Evolutionary conservation across 768 basidiomycete genomes (phyloP).

Genomic region (Podaxis sp.): DNA sequence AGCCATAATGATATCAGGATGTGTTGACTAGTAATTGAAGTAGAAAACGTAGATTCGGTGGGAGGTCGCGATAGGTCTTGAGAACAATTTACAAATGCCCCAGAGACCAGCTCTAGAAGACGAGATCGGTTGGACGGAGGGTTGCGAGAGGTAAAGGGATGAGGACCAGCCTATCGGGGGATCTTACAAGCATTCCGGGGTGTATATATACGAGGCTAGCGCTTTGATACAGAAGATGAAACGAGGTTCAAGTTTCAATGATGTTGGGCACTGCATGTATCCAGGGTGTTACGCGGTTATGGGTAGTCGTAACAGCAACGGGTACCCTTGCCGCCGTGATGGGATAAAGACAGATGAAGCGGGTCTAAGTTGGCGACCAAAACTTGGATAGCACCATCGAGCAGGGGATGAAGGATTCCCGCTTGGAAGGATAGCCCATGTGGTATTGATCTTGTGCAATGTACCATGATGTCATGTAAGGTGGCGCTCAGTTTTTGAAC

Average conservation of each 20-base stretch:
- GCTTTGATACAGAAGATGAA: neutral
- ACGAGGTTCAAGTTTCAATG: neutral
- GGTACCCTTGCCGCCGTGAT: neutral
- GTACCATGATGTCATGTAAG: neutral
- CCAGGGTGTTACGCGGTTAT: neutral
- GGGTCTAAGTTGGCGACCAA: neutral
- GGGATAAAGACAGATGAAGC: neutral
- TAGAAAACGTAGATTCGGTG: neutral
- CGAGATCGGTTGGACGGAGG: conserved; percentile 5
- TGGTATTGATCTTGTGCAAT: neutral
- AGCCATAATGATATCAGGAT: conserved; percentile 6
- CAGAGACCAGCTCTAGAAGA: conserved; percentile 27
- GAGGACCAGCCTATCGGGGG: conserved; percentile 44
- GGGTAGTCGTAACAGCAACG: neutral
- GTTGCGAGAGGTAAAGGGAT: conserved; percentile 22
- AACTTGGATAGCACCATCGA: neutral
- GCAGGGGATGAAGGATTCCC: too few relatives aligned
- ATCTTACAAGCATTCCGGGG: conserved; percentile 13
- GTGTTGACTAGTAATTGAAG: neutral
- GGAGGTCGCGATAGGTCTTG: conserved; percentile 15
- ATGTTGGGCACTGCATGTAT: neutral
- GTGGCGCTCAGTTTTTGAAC: neutral
- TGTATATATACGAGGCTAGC: conserved; percentile 27
- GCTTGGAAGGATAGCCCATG: neutral
- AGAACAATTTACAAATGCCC: conserved; percentile 13